These are phyloP conservation scores for Hygrocybe punicea DNA, from an alignment of 768 basidiomycete species.

Conservation along the genomic window DNA sequence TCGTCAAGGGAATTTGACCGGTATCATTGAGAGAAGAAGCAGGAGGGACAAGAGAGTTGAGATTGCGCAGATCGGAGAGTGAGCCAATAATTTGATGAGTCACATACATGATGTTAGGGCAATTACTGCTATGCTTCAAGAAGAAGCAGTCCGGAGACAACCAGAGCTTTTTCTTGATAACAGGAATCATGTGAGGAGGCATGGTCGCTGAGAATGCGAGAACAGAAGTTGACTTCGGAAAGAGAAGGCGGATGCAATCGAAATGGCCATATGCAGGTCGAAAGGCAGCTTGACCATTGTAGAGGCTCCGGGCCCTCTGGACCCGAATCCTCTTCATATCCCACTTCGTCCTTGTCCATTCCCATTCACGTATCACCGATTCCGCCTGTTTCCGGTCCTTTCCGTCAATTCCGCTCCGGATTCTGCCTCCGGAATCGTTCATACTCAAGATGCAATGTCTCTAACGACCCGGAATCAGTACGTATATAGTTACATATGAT, in stretches of 20 bases:
- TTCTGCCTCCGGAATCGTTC: no score
- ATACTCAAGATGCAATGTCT: no score
- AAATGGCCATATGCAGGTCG: slow-evolving; percentile 24
- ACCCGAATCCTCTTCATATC: no score
- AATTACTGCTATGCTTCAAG: slow-evolving; percentile 21
- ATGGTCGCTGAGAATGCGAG: slow-evolving; percentile 22
- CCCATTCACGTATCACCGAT: no score
- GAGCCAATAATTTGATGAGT: slow-evolving; percentile 21
- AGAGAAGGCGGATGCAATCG: slow-evolving; percentile 9
- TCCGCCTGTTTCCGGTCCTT: no score
- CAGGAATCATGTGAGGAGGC: slow-evolving; percentile 21
- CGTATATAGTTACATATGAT: no score
- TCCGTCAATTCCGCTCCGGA: no score
- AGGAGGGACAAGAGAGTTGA: slow-evolving; percentile 21
- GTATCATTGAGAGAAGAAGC: background rate
- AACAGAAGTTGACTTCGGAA: slow-evolving; percentile 8
- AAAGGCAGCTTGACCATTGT: slow-evolving; percentile 23
- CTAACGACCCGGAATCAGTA: no score
- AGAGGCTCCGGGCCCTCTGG: no score
- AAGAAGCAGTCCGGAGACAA: background rate
- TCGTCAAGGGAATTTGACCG: slow-evolving; percentile 9
- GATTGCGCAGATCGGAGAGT: slow-evolving; percentile 22
- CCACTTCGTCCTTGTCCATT: no score
- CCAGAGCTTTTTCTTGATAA: slow-evolving; percentile 13
- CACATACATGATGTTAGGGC: slow-evolving; percentile 30